A percentile compares a stretch with the other conserved stretches of the same genome.
Evolutionary conservation across 2,329 filamentous ascomycete species (phyloP).

Genomic region (Colletotrichum viniferum): DNA sequence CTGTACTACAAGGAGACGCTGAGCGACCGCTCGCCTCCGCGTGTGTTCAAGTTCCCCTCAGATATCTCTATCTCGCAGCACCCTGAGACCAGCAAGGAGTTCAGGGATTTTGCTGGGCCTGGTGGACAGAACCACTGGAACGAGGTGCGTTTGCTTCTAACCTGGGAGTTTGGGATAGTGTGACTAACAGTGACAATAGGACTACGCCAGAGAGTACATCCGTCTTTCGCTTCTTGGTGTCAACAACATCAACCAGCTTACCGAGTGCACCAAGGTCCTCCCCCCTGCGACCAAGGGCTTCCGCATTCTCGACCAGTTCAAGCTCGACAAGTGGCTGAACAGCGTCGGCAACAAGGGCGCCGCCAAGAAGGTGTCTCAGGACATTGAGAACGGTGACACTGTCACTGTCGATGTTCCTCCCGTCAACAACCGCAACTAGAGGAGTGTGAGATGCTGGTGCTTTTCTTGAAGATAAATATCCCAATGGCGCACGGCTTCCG

Average conservation of each 20-base stretch:
- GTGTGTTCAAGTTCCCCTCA: conserved; percentile 46
- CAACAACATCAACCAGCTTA: conserved; percentile 59
- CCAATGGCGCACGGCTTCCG: not conserved
- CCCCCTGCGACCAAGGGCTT: conserved; percentile 32
- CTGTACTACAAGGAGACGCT: conserved; percentile 51
- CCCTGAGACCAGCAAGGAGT: conserved; percentile 39
- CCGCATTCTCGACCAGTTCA: conserved; percentile 14
- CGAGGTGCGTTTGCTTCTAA: conserved; percentile 31
- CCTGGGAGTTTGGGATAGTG: no score
- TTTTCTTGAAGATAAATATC: not conserved
- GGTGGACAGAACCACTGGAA: conserved; percentile 45
- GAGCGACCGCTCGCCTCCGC: conserved; percentile 30
- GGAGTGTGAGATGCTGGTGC: no score
- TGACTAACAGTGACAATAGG: conserved; percentile 29
- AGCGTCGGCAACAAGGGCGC: conserved; percentile 21
- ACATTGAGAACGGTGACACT: conserved; percentile 14
- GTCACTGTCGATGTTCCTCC: conserved; percentile 10
- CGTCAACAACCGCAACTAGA: conserved; percentile 4
- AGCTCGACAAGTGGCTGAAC: conserved; percentile 24
- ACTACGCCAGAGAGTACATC: conserved; percentile 58
- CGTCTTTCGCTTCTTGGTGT: conserved; percentile 62
- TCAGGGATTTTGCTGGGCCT: conserved; percentile 37
- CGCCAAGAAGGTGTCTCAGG: conserved; percentile 10
- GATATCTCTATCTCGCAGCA: conserved; percentile 44
- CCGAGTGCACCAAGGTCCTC: conserved; percentile 59